Percentiles rank a stretch among this genome's conserved stretches.
These are phyloP conservation scores for Fusarium illudens DNA, from an alignment of 2,329 filamentous ascomycete species.

Conservation along the genomic window DNA sequence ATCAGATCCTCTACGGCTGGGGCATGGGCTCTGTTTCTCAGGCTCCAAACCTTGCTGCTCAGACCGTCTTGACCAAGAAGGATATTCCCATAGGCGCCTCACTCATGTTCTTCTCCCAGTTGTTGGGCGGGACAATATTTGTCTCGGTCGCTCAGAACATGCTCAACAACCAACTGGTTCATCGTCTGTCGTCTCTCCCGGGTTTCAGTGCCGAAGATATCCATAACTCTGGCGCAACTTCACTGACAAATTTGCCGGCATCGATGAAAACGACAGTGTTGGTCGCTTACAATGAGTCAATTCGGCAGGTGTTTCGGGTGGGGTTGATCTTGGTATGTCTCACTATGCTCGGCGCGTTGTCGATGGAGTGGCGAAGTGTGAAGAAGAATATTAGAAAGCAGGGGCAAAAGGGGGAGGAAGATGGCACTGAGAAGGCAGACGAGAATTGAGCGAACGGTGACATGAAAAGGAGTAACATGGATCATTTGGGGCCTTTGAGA, in stretches of 20 bases:
- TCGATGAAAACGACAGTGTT: conserved; percentile 17
- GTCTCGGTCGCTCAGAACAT: conserved; percentile 61
- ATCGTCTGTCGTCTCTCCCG: conserved; percentile 3
- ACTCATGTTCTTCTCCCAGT: conserved; percentile 56
- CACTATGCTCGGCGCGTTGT: conserved; percentile 58
- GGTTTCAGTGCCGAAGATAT: conserved; percentile 10
- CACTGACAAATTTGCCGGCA: conserved; percentile 5
- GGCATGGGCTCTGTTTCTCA: conserved; percentile 55
- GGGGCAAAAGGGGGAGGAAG: neutral
- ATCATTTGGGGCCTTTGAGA: neutral
- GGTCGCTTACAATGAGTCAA: conserved; percentile 63
- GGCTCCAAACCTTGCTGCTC: conserved; percentile 55
- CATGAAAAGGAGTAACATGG: neutral
- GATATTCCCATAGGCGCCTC: conserved; percentile 58
- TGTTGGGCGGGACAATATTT: conserved; percentile 58
- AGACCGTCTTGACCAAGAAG: conserved; percentile 52
- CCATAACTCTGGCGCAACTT: conserved; percentile 14
- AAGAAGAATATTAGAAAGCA: conserved; percentile 10
- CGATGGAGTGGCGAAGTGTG: conserved; percentile 63
- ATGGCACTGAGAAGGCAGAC: neutral
- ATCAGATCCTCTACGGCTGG: conserved; percentile 51
- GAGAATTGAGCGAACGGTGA: neutral
- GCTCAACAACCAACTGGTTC: conserved; percentile 56
- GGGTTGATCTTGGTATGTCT: conserved; percentile 58
- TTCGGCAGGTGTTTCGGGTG: conserved; percentile 64